These are phyloP conservation scores for Agastache rugosa DNA, from an alignment of 257 asterid genomes.

Conservation along the genomic window DNA sequence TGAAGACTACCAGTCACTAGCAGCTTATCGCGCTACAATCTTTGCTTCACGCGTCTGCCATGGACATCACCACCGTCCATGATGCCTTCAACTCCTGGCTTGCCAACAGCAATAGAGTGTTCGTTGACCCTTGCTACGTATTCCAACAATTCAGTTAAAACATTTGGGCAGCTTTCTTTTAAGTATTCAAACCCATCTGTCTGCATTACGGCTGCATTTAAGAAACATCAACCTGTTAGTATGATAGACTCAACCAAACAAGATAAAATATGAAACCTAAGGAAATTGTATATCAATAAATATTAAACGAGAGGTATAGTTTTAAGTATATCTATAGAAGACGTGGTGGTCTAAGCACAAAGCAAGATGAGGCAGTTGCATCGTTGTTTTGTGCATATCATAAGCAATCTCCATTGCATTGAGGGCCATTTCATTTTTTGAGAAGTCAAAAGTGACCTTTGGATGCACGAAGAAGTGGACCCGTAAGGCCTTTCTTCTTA, in stretches of 20 bases:
- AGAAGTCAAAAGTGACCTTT: neutral
- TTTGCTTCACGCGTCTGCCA: constrained; percentile 92
- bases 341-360: neutral
- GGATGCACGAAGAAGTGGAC: neutral
- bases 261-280: neutral
- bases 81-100: constrained; percentile 59
- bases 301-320: neutral
- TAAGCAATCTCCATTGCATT: neutral
- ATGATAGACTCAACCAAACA: neutral
- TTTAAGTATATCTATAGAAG: too few relatives aligned
- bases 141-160: constrained; percentile 82
- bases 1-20: constrained; percentile 17
- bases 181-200: constrained; percentile 92
- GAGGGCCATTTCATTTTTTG: neutral
- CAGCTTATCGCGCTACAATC: constrained; percentile 44
- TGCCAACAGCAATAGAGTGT: constrained; percentile 59
- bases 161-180: constrained; percentile 86
- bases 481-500: neutral
- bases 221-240: constrained; percentile 25
- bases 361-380: neutral
- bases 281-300: neutral
- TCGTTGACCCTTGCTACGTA: constrained; percentile 79
- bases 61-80: constrained; percentile 72
- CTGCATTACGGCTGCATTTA: constrained; percentile 93
- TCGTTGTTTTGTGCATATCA: neutral